phyloP scores from a whole-genome alignment of 345 rosid genomes.

The Gossypium raimondii region DNA sequence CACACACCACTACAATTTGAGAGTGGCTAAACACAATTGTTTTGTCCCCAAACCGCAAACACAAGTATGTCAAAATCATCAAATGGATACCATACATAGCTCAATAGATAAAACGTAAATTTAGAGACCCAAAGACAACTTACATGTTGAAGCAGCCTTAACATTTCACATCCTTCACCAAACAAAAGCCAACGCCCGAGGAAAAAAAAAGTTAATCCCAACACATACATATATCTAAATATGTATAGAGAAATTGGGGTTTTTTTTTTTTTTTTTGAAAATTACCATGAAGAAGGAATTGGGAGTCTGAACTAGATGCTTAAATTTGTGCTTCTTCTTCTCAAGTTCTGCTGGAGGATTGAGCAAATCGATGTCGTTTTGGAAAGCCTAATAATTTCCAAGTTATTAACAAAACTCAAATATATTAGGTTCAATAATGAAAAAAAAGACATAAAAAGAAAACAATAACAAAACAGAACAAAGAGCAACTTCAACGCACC shows the following conservation, averaged over 20 bases:
- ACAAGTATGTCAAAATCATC: background rate
- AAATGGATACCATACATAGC: no score
- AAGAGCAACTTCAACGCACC: background rate
- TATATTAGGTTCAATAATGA: background rate
- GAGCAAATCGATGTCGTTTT: background rate
- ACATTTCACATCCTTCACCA: slow-evolving; percentile 7
- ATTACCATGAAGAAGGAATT: slow-evolving; percentile 10
- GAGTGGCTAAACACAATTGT: slow-evolving; percentile 10
- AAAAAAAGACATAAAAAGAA: background rate
- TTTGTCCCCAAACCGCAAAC: background rate
- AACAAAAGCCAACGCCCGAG: no score
- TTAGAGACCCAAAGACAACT: background rate
- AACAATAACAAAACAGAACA: background rate
- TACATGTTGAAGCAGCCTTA: slow-evolving; percentile 10
- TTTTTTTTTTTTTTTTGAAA: background rate
- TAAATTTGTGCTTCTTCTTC: slow-evolving; percentile 13
- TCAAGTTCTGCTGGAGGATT: slow-evolving; percentile 6
- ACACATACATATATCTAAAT: background rate
- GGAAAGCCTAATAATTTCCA: background rate
- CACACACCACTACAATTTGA: background rate
- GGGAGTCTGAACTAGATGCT: slow-evolving; percentile 4
- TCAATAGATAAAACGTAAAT: no score
- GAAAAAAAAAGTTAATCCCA: background rate
- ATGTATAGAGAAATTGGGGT: background rate
- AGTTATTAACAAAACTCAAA: background rate